Evolutionary conservation across 2,329 filamentous ascomycete genomes (phyloP).

Genomic region (Chalaropsis thielavioides): DNA sequence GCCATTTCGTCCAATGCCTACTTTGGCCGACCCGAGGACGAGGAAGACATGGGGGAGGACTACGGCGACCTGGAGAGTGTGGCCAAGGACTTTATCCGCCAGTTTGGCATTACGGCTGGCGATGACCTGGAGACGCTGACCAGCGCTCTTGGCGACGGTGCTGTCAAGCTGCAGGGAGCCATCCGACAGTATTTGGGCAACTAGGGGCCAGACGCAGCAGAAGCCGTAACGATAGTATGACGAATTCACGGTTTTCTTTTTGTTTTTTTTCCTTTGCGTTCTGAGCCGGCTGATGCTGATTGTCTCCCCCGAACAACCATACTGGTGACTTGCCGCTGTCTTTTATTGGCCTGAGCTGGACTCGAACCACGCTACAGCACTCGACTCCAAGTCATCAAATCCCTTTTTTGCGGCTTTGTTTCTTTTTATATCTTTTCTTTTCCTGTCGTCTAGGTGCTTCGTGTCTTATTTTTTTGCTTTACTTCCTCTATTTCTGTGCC

Average conservation of each 20-base stretch:
- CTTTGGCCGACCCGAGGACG: conserved; percentile 80
- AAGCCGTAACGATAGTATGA: background rate
- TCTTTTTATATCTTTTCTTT: conserved; percentile 1
- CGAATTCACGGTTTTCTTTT: background rate
- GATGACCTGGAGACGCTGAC: conserved; percentile 90
- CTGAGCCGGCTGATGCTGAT: background rate
- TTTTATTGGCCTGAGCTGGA: background rate
- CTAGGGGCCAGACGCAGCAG: conserved; percentile 25
- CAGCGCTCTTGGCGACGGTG: conserved; percentile 71
- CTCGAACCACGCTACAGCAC: background rate
- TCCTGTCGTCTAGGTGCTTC: background rate
- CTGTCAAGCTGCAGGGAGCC: conserved; percentile 64
- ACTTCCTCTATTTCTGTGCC: background rate
- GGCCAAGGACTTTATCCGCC: conserved; percentile 89
- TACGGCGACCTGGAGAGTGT: conserved; percentile 88
- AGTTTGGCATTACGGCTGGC: conserved; percentile 87
- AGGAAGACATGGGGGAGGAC: conserved; percentile 51
- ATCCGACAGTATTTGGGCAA: conserved; percentile 50
- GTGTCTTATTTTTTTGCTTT: background rate
- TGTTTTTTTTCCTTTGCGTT: background rate
- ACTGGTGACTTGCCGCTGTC: background rate
- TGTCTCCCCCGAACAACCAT: background rate
- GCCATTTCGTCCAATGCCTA: conserved; percentile 94
- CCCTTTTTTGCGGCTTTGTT: background rate
- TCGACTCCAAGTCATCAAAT: background rate